Base-by-base conservation (phyloP, 371 early-diverging fungal species). In the Zopfochytrium polystomum region DNA sequence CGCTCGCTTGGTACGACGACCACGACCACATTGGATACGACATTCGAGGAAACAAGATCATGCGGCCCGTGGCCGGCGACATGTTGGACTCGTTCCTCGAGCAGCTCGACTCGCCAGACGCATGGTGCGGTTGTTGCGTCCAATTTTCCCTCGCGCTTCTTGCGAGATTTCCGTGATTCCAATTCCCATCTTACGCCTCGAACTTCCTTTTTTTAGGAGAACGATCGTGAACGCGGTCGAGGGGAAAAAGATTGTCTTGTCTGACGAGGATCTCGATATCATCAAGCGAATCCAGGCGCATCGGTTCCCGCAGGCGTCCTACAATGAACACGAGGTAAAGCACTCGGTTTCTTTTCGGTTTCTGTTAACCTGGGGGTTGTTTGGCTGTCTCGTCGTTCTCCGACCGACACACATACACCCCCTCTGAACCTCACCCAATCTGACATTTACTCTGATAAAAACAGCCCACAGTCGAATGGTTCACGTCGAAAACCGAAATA, bases 21-120 rank as follows among this genome's bases (percentile, higher is more conserved):
- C 86, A 88, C 52, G 90, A 89, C 44, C 98, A 98, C 63, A 95
- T 95, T 62, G 98, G 98, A 44, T 98, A 98, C 76, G 89, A 92
- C 66, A 73, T 93, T 49, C 82, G 92, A 54, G 98, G 98, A 47
- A 90, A 95, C 71, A 88, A 84, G 71, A 85, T 98, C 34, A 67
- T 88, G 76, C 85, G 80, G 67, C 93, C 95, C n/a, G 62, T 49
- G 52, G 13, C 81, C 34, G 83, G 82, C 7, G 96, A 95, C 66
- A 91, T 92, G 68, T 81, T 96, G 34, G 96, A 96, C 66, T 85
- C 87, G 65, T 94, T 96, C 79, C 78, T 98, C 75, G 81, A 83
- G 42, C 86, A 86, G 30, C 85, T 91, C 84, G 98, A 98, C 68
- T 88, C 95, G 72, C 93, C 95, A 6, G 89, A 93, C 62, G 77